Conservation (phyloP, 805 yeast species). For the Pichia ethanolica region DNA sequence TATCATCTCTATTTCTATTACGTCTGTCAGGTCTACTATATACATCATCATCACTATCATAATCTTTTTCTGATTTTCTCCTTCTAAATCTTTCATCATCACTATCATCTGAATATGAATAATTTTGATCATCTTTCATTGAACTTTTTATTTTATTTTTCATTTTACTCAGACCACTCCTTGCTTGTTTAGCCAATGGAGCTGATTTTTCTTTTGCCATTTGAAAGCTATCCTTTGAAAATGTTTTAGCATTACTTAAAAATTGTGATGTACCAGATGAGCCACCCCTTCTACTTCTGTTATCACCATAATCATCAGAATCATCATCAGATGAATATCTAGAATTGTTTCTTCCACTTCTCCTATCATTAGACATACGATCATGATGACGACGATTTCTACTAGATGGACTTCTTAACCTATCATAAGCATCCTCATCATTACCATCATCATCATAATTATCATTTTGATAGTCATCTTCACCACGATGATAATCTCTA, state of each 20-base stretch:
- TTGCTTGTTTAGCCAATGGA: constrained; percentile 11
- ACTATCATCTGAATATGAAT: neutral
- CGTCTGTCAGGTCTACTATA: neutral
- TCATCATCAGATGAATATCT: neutral
- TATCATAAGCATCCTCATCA: neutral
- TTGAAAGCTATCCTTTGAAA: constrained; percentile 9
- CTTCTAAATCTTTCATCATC: constrained; percentile 1
- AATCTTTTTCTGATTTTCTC: neutral
- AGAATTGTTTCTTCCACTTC: too few relatives aligned
- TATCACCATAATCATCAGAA: neutral
- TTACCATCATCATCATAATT: neutral
- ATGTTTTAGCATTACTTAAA: constrained; percentile 6
- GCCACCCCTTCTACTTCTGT: neutral
- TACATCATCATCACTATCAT: neutral
- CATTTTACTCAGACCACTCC: constrained; percentile 8
- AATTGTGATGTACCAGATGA: constrained; percentile 7
- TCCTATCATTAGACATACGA: too few relatives aligned
- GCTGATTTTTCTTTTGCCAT: constrained; percentile 10
- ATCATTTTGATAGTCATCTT: neutral
- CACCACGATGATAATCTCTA: too few relatives aligned
- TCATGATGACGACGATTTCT: too few relatives aligned
- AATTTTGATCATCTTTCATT: neutral
- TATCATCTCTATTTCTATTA: neutral
- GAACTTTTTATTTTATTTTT: constrained; percentile 8
- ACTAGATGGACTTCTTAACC: too few relatives aligned